Base-by-base conservation (phyloP, 1,139 yeast genomes). In the Yamadazyma triangularis region DNA sequence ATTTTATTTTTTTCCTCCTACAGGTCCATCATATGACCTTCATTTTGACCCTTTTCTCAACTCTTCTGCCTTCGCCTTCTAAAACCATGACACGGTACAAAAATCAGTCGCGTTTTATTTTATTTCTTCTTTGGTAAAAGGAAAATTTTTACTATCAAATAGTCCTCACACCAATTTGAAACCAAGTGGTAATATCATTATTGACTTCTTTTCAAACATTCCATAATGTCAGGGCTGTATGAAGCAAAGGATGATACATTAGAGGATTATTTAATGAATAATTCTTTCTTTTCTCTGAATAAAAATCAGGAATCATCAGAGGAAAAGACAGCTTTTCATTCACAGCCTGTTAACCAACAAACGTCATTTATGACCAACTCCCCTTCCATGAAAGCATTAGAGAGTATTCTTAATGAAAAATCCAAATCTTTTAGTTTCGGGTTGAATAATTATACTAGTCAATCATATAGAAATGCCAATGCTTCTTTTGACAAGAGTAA, bases 311-410 rank as follows among this genome's bases (percentile, higher is more conserved):
- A 18, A 18, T 9, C 6, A 9, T 18, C 20, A 18, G 20, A 9
- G 6, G 25, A 38, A 16, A 40, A 44, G 26, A 35, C 27, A 20
- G 8, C 13, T 10, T 30, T 26, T 23, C 30, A 34, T 12, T 22
- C 39, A 20, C 28, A 24, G 10, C 28, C 27, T 13, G 11, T 25
- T 2, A 16, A 29, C n/a, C 33, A 31, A 19, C 46, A 35, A 2
- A 70, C 79, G 2, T 58, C 70, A 28, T 66, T 73, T 25, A 71
- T 75, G 69, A 62, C 63, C 28, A 60, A 59, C 20, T 72, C 78
- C 26, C 81, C 81, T 6, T 70, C 77, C 24, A 63, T 75, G 45
- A 70, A 68, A 42, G 77, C 77, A 2, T 53, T 75, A 41, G 78
- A 72, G 43, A 57, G 52, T 30, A 69, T 71, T 13, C 54, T 74